Conservation (phyloP, 192 early-diverging fungal genomes). For the Mortierella alpina region DNA sequence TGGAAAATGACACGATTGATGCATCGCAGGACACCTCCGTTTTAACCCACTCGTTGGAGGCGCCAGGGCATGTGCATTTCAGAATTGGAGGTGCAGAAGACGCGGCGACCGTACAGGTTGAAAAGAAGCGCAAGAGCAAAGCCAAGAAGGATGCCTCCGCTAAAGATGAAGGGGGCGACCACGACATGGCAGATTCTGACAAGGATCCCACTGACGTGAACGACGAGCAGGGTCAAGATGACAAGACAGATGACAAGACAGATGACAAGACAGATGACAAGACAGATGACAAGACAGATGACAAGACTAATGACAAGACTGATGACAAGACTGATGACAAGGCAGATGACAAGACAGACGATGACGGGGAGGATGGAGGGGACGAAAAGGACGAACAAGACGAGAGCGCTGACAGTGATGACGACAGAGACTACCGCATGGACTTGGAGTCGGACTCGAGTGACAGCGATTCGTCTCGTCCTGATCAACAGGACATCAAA, state of each 20-base stretch:
- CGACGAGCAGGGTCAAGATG: not conserved
- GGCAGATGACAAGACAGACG: no score
- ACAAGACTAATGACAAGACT: no score
- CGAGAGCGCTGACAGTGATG: not conserved
- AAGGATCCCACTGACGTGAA: not conserved
- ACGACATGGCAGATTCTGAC: not conserved
- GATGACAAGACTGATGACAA: not conserved
- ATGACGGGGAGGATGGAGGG: conserved; percentile 1
- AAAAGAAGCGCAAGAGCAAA: no score
- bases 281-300: not conserved
- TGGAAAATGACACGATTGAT: not conserved
- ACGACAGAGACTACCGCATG: conserved; percentile 3
- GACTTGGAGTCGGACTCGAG: conserved; percentile 6
- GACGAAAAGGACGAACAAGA: conserved; percentile 13
- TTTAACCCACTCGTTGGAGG: no score
- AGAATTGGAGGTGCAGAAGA: not conserved
- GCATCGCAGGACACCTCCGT: no score
- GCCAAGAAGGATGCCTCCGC: not conserved
- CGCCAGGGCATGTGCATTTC: not conserved
- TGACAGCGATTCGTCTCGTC: not conserved
- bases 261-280: not conserved
- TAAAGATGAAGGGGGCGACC: not conserved
- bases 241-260: not conserved
- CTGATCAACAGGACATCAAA: not conserved
- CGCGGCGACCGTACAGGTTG: no score